A percentile compares a stretch with the other conserved stretches of the same genome.
Evolutionary conservation across 2,329 filamentous ascomycete genomes (phyloP).

Genomic region (Sphaerulina musiva): DNA sequence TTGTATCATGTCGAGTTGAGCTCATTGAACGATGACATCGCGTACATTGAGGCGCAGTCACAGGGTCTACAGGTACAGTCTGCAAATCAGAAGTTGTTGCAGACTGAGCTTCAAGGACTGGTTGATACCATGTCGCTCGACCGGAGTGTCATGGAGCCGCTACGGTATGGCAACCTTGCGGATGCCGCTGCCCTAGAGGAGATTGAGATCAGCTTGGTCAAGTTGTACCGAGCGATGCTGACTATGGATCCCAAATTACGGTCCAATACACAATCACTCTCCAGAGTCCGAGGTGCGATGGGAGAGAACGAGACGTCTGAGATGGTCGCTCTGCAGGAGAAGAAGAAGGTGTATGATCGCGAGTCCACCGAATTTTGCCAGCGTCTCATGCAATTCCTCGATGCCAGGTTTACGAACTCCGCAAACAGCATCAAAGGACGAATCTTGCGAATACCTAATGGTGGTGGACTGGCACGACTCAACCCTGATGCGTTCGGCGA

Average conservation of each 20-base stretch:
- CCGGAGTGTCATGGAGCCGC: slow-evolving; percentile 62
- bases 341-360: slow-evolving; percentile 78
- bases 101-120: slow-evolving; percentile 81
- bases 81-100: slow-evolving; percentile 89
- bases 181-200: slow-evolving; percentile 63
- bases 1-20: slow-evolving; percentile 91
- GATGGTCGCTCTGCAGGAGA: slow-evolving; percentile 91
- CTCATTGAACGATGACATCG: slow-evolving; percentile 89
- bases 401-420: slow-evolving; percentile 69
- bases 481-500: slow-evolving; percentile 63
- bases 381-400: slow-evolving; percentile 74
- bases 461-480: slow-evolving; percentile 46
- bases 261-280: slow-evolving; percentile 41
- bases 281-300: slow-evolving; percentile 49
- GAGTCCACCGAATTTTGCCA: slow-evolving; percentile 72
- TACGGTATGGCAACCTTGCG: slow-evolving; percentile 68
- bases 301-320: slow-evolving; percentile 65
- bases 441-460: slow-evolving; percentile 32
- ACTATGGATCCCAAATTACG: slow-evolving; percentile 83
- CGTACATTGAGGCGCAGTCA: slow-evolving; percentile 94
- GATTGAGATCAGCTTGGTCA: slow-evolving; percentile 69
- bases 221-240: slow-evolving; percentile 83
- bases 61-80: slow-evolving; percentile 96
- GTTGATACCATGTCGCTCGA: slow-evolving; percentile 88
- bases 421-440: slow-evolving; percentile 49